These are phyloP conservation scores for Acacia pycnantha DNA, from an alignment of 331 rosid genomes.

Conservation along the genomic window DNA sequence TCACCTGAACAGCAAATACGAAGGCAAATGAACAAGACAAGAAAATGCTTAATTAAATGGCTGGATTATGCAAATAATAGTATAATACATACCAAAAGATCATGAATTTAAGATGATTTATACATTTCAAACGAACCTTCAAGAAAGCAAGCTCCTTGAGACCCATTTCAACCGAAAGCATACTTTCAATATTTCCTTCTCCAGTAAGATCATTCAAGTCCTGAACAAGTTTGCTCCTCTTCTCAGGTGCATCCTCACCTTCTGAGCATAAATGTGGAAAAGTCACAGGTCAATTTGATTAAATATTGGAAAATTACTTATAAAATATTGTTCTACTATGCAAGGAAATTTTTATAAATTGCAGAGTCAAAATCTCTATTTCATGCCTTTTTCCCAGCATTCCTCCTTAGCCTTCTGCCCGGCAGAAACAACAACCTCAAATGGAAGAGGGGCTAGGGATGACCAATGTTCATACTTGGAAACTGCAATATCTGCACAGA, in stretches of 20 bases:
- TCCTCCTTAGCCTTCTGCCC: constrained; percentile 99
- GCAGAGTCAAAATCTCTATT: constrained; percentile 25
- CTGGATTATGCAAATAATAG: not conserved
- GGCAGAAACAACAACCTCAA: constrained; percentile 94
- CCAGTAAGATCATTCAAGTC: constrained; percentile 88
- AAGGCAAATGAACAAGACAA: constrained; percentile 15
- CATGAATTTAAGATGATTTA: constrained; percentile 22
- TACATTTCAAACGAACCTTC: constrained; percentile 57
- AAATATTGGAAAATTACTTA: constrained; percentile 21
- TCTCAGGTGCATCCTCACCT: constrained; percentile 67
- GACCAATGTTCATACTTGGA: constrained; percentile 94
- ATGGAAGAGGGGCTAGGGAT: constrained; percentile 97
- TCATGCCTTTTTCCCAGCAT: constrained; percentile 80
- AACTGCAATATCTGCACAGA: constrained; percentile 89
- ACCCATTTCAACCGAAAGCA: constrained; percentile 99
- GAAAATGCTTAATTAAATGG: constrained; percentile 4
- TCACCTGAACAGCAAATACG: constrained; percentile 12
- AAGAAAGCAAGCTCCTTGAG: constrained; percentile 86
- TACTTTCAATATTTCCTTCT: constrained; percentile 96
- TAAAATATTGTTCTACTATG: constrained; percentile 1
- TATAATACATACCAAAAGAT: not conserved
- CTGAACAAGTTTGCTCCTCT: constrained; percentile 64
- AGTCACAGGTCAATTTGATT: constrained; percentile 1
- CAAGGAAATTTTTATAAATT: constrained; percentile 22
- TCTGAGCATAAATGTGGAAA: constrained; percentile 22